Conservation (phyloP, 108 stramenopile genomes). For the Seminavis robusta region DNA sequence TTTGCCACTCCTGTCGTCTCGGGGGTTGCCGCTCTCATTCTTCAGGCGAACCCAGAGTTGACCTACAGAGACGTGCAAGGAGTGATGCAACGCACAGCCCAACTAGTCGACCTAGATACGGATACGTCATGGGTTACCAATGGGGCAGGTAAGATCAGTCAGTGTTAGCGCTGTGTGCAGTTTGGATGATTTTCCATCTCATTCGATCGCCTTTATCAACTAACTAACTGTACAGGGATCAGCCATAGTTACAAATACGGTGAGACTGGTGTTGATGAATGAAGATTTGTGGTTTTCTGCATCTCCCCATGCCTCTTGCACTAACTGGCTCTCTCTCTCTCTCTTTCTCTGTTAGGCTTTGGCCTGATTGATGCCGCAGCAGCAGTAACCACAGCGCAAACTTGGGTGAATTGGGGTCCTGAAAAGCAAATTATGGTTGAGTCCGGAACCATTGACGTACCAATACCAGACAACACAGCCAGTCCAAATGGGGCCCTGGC, state of each 20-base stretch:
- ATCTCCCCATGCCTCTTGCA: too few species aligned
- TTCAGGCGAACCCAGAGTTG: constrained; percentile 44
- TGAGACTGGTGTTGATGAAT: too few species aligned
- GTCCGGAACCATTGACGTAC: constrained; percentile 7
- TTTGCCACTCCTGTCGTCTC: constrained; percentile 40
- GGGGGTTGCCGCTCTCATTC: constrained; percentile 42
- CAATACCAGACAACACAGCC: constrained; percentile 10
- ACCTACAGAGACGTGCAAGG: constrained; percentile 52
- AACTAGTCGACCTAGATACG: constrained; percentile 16
- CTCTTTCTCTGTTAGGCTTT: constrained; percentile 30
- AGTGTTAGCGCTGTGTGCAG: too few species aligned
- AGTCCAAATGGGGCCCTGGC: background rate
- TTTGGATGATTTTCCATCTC: too few species aligned
- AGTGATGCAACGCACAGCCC: constrained; percentile 25
- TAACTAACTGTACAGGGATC: too few species aligned
- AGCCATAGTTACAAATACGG: constrained; percentile 32
- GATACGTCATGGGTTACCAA: constrained; percentile 32
- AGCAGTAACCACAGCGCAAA: constrained; percentile 22
- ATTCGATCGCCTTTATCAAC: too few species aligned
- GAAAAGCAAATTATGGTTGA: constrained; percentile 18
- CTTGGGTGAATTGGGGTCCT: constrained; percentile 19
- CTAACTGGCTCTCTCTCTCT: background rate
- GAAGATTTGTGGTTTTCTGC: too few species aligned
- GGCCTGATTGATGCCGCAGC: constrained; percentile 43
- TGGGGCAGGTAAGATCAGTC: too few species aligned